Conservation (phyloP, 345 rosid species). For the Populus simonii region DNA sequence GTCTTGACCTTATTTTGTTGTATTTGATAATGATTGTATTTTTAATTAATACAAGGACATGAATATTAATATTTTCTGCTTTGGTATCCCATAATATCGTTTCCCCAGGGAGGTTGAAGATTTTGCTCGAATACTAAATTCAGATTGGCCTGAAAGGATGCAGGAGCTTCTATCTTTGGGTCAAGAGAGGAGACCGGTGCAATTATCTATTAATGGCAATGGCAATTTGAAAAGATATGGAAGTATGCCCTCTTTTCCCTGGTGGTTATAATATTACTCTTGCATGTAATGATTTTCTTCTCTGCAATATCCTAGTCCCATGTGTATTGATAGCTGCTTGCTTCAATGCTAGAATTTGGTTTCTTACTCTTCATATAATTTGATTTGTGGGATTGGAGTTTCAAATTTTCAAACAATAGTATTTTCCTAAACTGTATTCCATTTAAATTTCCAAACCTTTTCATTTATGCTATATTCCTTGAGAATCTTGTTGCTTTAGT, state of each 20-base stretch:
- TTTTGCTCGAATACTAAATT: slow-evolving; percentile 32
- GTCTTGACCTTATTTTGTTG: neutral
- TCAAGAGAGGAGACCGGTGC: slow-evolving; percentile 14
- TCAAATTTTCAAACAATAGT: neutral
- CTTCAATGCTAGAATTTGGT: neutral
- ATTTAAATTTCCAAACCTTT: neutral
- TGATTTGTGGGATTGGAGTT: neutral
- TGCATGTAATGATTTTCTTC: neutral
- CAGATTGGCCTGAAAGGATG: slow-evolving; percentile 34
- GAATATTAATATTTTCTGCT: neutral
- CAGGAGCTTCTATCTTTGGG: slow-evolving; percentile 27
- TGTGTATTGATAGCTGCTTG: neutral
- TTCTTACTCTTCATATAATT: neutral
- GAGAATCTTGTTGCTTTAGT: neutral
- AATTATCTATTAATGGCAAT: slow-evolving; percentile 19
- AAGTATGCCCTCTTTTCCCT: slow-evolving; percentile 20
- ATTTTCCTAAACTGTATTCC: neutral
- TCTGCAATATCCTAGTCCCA: neutral
- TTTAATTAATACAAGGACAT: neutral
- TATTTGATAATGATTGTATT: neutral
- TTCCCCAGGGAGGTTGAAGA: slow-evolving; percentile 29
- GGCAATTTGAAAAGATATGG: slow-evolving; percentile 13
- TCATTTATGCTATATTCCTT: neutral
- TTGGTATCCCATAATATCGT: neutral
- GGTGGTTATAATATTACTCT: neutral